phyloP scores from a whole-genome alignment of 2,329 filamentous ascomycete species.

The Cladophialophora chaetospira region DNA sequence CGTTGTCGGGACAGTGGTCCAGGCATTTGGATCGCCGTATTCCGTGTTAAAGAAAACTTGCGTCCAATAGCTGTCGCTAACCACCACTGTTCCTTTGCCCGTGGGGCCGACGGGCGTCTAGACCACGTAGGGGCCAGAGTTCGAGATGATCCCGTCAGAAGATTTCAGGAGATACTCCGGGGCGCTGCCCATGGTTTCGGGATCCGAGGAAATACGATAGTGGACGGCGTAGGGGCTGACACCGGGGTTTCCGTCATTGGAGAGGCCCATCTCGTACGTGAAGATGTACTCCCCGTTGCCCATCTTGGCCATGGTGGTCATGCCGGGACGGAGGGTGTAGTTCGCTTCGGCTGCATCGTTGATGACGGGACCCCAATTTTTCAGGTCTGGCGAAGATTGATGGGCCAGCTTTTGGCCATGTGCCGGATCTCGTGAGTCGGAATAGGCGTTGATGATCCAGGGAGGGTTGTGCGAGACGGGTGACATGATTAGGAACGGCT shows the following conservation, averaged over 20 bases:
- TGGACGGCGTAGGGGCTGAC: slow-evolving; percentile 54
- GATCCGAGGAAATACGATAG: slow-evolving; percentile 48
- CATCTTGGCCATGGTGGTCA: slow-evolving; percentile 64
- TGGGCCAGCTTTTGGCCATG: slow-evolving; percentile 69
- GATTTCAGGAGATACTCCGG: slow-evolving; percentile 37
- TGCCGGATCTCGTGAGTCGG: slow-evolving; percentile 64
- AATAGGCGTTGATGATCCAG: slow-evolving; percentile 57
- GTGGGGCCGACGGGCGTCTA: slow-evolving; percentile 17
- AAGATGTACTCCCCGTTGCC: slow-evolving; percentile 64
- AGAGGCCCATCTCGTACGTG: slow-evolving; percentile 55
- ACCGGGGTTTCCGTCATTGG: slow-evolving; percentile 55
- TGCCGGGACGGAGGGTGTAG: slow-evolving; percentile 67
- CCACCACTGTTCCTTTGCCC: slow-evolving; percentile 14
- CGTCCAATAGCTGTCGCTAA: slow-evolving; percentile 7
- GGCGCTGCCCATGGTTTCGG: slow-evolving; percentile 42
- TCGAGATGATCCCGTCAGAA: slow-evolving; percentile 13
- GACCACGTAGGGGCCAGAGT: slow-evolving; percentile 11
- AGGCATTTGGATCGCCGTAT: slow-evolving; percentile 5
- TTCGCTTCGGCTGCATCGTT: slow-evolving; percentile 65
- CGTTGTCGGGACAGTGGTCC: neutral
- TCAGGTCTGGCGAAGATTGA: slow-evolving; percentile 59
- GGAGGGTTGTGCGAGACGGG: slow-evolving; percentile 5
- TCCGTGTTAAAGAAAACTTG: slow-evolving; percentile 22
- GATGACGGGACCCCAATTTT: slow-evolving; percentile 59
- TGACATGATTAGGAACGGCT: slow-evolving; percentile 59